Evolutionary conservation across 441 rosid species (phyloP), one percentile per base, ranked within the genome.

Genomic region (Mallotus repandus): DNA sequence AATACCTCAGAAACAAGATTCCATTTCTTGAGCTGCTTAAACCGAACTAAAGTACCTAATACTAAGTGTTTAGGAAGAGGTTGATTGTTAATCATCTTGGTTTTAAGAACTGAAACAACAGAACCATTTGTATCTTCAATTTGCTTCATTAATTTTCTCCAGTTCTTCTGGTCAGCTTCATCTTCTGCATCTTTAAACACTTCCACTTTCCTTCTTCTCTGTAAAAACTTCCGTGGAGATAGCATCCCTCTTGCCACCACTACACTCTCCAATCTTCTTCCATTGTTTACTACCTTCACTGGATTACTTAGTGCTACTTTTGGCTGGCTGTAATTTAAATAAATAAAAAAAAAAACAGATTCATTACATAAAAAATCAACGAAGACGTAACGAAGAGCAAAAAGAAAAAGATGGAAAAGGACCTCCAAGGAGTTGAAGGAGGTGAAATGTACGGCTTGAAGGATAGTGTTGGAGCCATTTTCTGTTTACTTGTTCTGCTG

Each of bases 21-120:
- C 98, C 98, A 93, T 77, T 90, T 93, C 84, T 81, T 95, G 4
- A 90, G 87, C 86, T 95, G 98, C 90, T 95, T 93, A 71, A 91
- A 91, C 73, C 99, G 86, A 82, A 89, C 89, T 85, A 93, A 85
- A 53, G 94, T 91, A 69, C 98, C 99, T 81, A 95, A 77, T 84
- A 93, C 87, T 74, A 89, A 77, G 78, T 88, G 89, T 72, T 79
- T 86, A 2, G 95, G 89, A 76, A 93, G 91, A 74, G 79, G 83
- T 70, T 84, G 88, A 50, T 78, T 85, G 63, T 75, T 68, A 41
- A 73, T 79, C 79, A 71, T 81, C 76, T 83, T 81, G 6, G 80
- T 81, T 80, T 86, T 84, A 60, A 95, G 95, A 72, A 91, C 94
- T 0, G 85, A 55, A 25, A 87, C 89, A 0, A 96, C 92, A 60